Evolutionary conservation across 306 rosid genomes (phyloP).

Genomic region (Dicorynia guianensis): DNA sequence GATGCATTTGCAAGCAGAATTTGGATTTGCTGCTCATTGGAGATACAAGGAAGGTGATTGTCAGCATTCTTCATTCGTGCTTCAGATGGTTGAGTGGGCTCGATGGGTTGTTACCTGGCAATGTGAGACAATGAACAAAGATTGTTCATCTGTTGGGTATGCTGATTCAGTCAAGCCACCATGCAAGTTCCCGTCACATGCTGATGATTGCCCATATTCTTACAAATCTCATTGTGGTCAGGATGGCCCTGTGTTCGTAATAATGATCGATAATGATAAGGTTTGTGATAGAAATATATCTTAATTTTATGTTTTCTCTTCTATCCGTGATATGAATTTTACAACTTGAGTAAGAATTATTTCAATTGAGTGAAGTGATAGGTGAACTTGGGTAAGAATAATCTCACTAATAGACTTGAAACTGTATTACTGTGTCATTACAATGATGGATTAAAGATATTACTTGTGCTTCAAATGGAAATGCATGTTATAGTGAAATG

Average conservation of each 20-base stretch:
- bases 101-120: constrained; percentile 99
- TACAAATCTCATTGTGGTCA: constrained; percentile 69
- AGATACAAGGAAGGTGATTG: constrained; percentile 97
- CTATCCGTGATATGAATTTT: not conserved
- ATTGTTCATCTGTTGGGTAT: constrained; percentile 57
- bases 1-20: constrained; percentile 97
- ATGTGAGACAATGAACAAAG: constrained; percentile 88
- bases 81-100: constrained; percentile 99
- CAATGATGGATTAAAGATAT: not conserved
- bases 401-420: not conserved
- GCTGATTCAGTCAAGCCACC: constrained; percentile 69
- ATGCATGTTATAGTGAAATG: not conserved
- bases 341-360: not conserved
- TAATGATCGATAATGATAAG: constrained; percentile 90
- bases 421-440: not conserved
- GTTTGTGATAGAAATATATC: constrained; percentile 48
- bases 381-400: not conserved
- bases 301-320: not conserved
- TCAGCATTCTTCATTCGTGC: constrained; percentile 87
- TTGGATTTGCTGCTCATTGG: constrained; percentile 99
- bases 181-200: constrained; percentile 90
- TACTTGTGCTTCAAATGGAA: not conserved
- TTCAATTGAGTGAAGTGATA: not conserved
- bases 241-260: constrained; percentile 89
- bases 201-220: constrained; percentile 80